Evolutionary conservation across 2,329 filamentous ascomycete species (phyloP).

Genomic region (Claviceps purpurea): DNA sequence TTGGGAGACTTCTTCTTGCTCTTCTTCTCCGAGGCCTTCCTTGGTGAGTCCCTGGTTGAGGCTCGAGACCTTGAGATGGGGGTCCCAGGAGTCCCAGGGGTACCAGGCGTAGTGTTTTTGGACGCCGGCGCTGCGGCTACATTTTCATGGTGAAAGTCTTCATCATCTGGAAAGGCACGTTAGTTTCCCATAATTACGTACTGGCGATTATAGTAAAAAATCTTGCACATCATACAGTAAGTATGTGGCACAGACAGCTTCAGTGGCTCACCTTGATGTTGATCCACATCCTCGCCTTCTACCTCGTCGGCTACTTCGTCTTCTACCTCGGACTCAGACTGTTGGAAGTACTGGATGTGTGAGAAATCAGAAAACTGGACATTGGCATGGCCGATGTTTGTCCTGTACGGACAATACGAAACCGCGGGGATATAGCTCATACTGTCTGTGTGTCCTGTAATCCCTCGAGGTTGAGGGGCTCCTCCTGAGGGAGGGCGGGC

Average conservation of each 20-base stretch:
- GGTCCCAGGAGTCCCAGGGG: background rate
- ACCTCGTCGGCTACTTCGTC: conserved; percentile 16
- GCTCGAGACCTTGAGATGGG: background rate
- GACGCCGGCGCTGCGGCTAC: conserved; percentile 1
- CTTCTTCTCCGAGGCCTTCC: background rate
- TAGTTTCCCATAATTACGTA: background rate
- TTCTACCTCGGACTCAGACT: conserved; percentile 27
- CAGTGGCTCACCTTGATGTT: conserved; percentile 8
- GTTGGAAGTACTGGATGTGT: conserved; percentile 26
- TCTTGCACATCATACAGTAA: background rate
- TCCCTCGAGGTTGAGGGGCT: conserved; percentile 11
- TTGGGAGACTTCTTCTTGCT: conserved; percentile 5
- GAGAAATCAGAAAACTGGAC: conserved; percentile 31
- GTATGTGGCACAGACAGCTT: no score
- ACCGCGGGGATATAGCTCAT: conserved; percentile 26
- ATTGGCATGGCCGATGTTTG: conserved; percentile 23
- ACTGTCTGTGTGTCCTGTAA: conserved; percentile 22
- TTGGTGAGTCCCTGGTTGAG: conserved; percentile 6
- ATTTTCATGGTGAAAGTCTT: background rate
- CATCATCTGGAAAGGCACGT: background rate
- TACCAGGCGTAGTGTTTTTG: background rate
- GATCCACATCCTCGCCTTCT: conserved; percentile 15
- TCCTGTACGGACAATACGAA: conserved; percentile 26
- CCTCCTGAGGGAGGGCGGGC: conserved; percentile 11
- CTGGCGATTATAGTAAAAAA: no score